A percentile compares a stretch with the other conserved stretches of the same genome.
These are phyloP conservation scores for Candida palmyrensis DNA, from an alignment of 805 yeast species.

Conservation along the genomic window DNA sequence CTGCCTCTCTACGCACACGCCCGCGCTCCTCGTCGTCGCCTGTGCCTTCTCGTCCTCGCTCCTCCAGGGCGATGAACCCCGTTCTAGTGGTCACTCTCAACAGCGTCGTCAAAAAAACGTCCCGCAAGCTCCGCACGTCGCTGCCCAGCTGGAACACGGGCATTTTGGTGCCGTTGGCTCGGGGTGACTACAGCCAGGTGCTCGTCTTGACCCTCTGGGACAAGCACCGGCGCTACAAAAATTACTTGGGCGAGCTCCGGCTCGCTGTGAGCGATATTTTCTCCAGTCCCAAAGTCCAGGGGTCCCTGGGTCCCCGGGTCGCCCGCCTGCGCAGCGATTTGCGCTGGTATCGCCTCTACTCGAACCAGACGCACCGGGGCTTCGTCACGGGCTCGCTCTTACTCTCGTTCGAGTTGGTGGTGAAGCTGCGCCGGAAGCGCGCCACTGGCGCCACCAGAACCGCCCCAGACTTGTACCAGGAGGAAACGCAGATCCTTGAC, in stretches of 20 bases:
- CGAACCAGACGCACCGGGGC: conserved; percentile 32
- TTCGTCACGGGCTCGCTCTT: conserved; percentile 47
- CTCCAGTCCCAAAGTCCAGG: conserved; percentile 1
- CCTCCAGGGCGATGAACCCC: conserved; percentile 26
- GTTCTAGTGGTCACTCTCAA: conserved; percentile 32
- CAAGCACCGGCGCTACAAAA: conserved; percentile 29
- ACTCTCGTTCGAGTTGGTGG: conserved; percentile 35
- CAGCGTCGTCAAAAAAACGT: conserved; percentile 21
- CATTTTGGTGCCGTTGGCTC: conserved; percentile 25
- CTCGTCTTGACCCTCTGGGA: conserved; percentile 36
- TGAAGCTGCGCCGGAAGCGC: conserved; percentile 11
- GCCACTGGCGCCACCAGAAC: not conserved
- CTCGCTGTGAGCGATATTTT: conserved; percentile 26
- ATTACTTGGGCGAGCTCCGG: conserved; percentile 38
- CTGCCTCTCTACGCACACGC: not conserved
- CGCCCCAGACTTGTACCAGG: not conserved
- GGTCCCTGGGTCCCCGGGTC: no score
- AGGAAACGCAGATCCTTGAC: not conserved
- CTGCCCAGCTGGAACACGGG: conserved; percentile 39
- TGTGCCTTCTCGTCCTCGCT: no score
- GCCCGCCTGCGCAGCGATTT: conserved; percentile 20
- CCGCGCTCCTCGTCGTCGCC: no score
- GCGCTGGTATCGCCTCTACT: conserved; percentile 42
- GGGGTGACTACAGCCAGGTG: conserved; percentile 22
- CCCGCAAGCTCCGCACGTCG: conserved; percentile 25